Evolutionary conservation across 1,284 basidiomycete genomes (phyloP).

Genomic region (Sporisorium graminicola): DNA sequence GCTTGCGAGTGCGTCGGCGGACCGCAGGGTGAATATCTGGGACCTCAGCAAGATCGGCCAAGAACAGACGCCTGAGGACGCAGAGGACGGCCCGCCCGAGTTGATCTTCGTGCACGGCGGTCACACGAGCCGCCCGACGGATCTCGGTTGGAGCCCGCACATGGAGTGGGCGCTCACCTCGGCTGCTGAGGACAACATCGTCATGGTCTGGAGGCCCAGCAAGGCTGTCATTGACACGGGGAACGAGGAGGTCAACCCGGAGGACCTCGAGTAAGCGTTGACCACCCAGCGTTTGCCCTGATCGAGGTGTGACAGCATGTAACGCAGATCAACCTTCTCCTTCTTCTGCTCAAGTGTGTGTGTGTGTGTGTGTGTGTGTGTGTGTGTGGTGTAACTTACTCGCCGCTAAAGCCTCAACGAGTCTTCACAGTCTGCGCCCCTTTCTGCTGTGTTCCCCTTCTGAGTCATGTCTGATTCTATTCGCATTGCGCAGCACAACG

Average conservation of each 20-base stretch:
- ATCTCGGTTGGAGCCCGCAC: conserved; percentile 66
- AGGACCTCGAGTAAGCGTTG: conserved; percentile 38
- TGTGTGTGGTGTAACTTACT: no score
- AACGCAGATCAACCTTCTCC: not conserved
- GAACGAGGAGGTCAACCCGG: conserved; percentile 28
- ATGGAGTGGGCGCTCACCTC: conserved; percentile 65
- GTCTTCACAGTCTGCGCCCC: not conserved
- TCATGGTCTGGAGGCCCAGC: conserved; percentile 63
- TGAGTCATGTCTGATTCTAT: not conserved
- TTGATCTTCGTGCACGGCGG: conserved; percentile 68
- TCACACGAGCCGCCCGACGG: conserved; percentile 66
- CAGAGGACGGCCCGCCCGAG: conserved; percentile 89
- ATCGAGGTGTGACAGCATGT: not conserved
- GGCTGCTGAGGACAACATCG: conserved; percentile 68
- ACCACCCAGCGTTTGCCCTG: not conserved
- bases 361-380: not conserved
- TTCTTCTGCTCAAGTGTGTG: not conserved
- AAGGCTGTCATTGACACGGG: conserved; percentile 50
- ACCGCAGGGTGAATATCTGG: conserved; percentile 95
- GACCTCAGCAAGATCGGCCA: conserved; percentile 91
- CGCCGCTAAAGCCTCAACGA: not conserved
- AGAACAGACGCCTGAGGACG: conserved; percentile 97
- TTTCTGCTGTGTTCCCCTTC: not conserved
- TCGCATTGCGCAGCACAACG: not conserved
- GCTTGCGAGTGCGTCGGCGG: conserved; percentile 78